Evolutionary conservation across 192 early-diverging fungal species (phyloP), one percentile per base, ranked within the genome.

Genomic region (Coemansia sp.): DNA sequence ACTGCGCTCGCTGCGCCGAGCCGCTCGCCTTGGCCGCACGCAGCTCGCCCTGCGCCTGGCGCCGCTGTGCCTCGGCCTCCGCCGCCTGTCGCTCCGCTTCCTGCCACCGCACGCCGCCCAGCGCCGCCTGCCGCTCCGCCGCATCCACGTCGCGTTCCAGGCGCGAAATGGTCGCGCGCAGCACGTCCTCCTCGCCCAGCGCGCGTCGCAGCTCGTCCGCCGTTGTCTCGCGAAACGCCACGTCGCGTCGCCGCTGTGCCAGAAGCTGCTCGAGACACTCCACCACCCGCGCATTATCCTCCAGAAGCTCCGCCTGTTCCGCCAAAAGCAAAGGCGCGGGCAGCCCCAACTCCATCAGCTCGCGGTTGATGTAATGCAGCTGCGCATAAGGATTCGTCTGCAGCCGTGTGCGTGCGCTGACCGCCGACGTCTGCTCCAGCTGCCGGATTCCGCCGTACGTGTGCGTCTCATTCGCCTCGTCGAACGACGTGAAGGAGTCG

Each of bases 281-380:
- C 0, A 79, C 65, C 1, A 74, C 65, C 0, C 70, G 58, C 40
- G 57, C 56, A 46, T 78, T 78, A 36, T 78, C 76, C 27, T 78
- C 76, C 22, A 68, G 33, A 19, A 29, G 65, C 38, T 72, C 77
- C 38, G 65, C 22, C 18, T 43, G 17, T 50, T 74, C 77, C 2
- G 66, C 39, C n/a, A 79, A 63, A 8, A 57, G 52, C 0, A 79
- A 51, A 1, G 77, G 77, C 26, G 63, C 61, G 3, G 77, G 77
- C 26, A 79, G 63, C 3, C 70, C 70, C 9, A 63, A 52, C 23
- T 68, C 66, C 62, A 73, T 67, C 25, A 79, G 58, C 54, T 79
- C 77, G 14, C 66, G 66, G 48, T 74, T 79, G 35, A 79, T 67
- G 25, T 61, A 54, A 36, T 74, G 77, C 36, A 79, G 47, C 0